A percentile compares a stretch with the other conserved stretches of the same genome.
These are phyloP conservation scores for Aegilops umbellulata DNA, from an alignment of 176 grass and related monocot genomes.

Conservation along the genomic window DNA sequence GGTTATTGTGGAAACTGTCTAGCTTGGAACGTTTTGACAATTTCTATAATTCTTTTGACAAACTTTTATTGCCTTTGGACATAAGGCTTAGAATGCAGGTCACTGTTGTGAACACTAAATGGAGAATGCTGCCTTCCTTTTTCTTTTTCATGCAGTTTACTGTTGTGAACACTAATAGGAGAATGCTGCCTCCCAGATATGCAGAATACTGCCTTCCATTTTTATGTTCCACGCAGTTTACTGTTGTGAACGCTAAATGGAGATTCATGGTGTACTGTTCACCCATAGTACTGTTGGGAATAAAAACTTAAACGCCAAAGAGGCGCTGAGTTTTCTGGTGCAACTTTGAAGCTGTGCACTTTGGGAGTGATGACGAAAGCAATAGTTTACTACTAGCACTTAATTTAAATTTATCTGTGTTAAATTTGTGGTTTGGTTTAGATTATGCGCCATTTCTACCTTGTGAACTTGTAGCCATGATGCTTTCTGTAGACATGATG, in stretches of 20 bases:
- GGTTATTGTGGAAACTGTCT: slow-evolving; percentile 20
- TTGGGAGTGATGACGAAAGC: slow-evolving; percentile 2
- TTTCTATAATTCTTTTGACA: slow-evolving; percentile 35
- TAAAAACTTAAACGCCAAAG: slow-evolving; percentile 13
- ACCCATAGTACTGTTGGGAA: not conserved
- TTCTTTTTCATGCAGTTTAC: no score
- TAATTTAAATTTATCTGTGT: slow-evolving; percentile 5
- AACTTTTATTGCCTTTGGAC: slow-evolving; percentile 39
- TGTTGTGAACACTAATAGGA: no score
- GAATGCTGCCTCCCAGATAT: no score
- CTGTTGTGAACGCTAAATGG: no score
- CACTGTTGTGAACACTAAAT: no score
- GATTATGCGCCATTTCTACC: not conserved
- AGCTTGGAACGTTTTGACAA: slow-evolving; percentile 10
- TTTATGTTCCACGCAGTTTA: no score
- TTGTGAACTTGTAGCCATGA: slow-evolving; percentile 20
- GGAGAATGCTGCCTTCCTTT: no score
- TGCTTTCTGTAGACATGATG: slow-evolving; percentile 10
- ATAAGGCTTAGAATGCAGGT: slow-evolving; percentile 28
- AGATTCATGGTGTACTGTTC: not conserved
- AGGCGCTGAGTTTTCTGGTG: slow-evolving; percentile 34
- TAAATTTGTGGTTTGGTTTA: slow-evolving; percentile 29
- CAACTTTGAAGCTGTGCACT: slow-evolving; percentile 24
- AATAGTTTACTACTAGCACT: slow-evolving; percentile 24
- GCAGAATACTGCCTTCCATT: no score